Percentiles rank a stretch among this genome's conserved stretches.
phyloP scores from a whole-genome alignment of 208 protist species.

The Spongospora subterranea region DNA sequence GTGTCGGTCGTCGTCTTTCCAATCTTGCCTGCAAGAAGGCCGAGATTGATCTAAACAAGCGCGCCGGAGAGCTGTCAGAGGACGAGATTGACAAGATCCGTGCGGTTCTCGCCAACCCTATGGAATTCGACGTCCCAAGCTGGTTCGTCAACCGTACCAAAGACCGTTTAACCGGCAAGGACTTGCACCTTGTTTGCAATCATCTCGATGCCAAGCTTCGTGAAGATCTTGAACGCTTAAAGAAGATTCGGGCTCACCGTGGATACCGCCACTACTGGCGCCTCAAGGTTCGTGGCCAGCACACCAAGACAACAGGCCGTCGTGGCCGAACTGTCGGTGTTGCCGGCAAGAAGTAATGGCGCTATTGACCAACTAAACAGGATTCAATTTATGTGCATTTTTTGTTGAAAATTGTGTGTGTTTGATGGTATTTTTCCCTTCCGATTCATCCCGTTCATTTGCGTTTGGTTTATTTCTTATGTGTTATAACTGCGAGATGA shows the following conservation, averaged over 20 bases:
- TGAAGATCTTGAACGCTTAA: slow-evolving; percentile 98
- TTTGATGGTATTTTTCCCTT: too few species aligned
- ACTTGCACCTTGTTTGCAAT: slow-evolving; percentile 94
- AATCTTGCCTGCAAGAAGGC: slow-evolving; percentile 98
- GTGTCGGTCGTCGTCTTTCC: slow-evolving; percentile 98
- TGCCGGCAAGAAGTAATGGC: slow-evolving; percentile 77
- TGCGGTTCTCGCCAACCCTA: slow-evolving; percentile 95
- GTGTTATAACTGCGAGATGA: slow-evolving; percentile 5
- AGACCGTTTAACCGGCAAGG: slow-evolving; percentile 97
- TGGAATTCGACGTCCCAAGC: slow-evolving; percentile 98
- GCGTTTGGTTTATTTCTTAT: too few species aligned
- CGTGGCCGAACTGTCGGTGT: slow-evolving; percentile 90
- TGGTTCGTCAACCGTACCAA: slow-evolving; percentile 99
- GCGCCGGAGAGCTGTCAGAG: slow-evolving; percentile 70
- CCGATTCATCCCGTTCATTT: too few species aligned
- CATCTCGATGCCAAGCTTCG: slow-evolving; percentile 94
- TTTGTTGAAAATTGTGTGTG: too few species aligned
- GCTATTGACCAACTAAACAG: not conserved
- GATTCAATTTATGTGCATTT: too few species aligned
- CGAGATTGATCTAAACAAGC: slow-evolving; percentile 94
- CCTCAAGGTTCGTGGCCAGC: slow-evolving; percentile 91
- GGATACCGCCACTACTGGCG: slow-evolving; percentile 97
- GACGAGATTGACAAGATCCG: slow-evolving; percentile 96
- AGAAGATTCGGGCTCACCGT: slow-evolving; percentile 97
- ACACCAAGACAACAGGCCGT: slow-evolving; percentile 99